Conservation (phyloP, 257 asterid species). For the Misopates orontium region DNA sequence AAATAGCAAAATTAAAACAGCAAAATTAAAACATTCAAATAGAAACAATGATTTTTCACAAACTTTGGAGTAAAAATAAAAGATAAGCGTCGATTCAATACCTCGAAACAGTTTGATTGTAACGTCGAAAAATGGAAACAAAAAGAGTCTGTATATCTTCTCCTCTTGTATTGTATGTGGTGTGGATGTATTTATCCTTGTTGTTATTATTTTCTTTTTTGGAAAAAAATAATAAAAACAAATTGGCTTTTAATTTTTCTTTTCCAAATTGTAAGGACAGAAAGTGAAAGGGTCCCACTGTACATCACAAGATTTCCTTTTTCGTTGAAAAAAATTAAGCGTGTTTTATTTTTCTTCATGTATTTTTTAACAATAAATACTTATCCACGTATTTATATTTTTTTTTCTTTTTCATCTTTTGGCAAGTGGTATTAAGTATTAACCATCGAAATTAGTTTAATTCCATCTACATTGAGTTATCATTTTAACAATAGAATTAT, state of each 20-base stretch:
- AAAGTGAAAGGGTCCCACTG: background rate
- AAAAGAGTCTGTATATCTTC: background rate
- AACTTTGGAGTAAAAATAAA: no score
- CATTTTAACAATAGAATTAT: no score
- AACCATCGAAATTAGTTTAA: no score
- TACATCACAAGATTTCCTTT: background rate
- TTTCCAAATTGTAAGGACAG: slow-evolving; percentile 1
- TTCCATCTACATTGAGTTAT: no score
- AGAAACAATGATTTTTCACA: no score
- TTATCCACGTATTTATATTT: no score
- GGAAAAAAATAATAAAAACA: no score
- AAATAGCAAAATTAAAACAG: background rate
- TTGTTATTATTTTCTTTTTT: background rate
- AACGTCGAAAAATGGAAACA: background rate
- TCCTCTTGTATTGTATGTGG: background rate
- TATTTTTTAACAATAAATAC: background rate
- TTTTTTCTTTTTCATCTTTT: no score
- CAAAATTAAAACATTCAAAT: background rate
- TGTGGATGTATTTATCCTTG: background rate
- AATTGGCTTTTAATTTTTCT: background rate
- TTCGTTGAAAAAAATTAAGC: background rate
- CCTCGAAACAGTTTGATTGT: background rate
- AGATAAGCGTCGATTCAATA: background rate
- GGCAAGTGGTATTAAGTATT: no score
- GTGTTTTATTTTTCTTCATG: slow-evolving; percentile 11